Percentiles rank a stretch among this genome's conserved stretches.
These are phyloP conservation scores for Pseudocercospora fuligena DNA, from an alignment of 2,329 filamentous ascomycete species.

Conservation along the genomic window DNA sequence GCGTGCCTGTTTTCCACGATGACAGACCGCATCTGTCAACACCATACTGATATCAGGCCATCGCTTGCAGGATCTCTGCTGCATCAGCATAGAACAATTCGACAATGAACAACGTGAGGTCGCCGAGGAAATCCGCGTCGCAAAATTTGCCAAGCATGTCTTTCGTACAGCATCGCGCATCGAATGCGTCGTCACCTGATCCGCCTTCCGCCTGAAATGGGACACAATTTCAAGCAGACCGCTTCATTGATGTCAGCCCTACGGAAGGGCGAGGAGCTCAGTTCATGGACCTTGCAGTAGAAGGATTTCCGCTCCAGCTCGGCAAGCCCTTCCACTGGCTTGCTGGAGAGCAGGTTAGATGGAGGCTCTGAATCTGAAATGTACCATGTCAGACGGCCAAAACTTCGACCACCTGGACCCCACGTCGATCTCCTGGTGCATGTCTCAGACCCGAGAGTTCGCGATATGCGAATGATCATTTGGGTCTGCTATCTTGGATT, in stretches of 20 bases:
- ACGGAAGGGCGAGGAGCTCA: too few species aligned
- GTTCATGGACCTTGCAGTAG: too few species aligned
- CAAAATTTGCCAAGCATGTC: background rate
- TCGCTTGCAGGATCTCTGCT: background rate
- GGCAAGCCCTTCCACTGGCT: too few species aligned
- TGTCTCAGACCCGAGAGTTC: background rate
- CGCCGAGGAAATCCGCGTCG: background rate
- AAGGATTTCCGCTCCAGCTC: too few species aligned
- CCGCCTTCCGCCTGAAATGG: background rate
- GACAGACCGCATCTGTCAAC: background rate
- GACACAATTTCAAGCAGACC: too few species aligned
- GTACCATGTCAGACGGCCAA: background rate
- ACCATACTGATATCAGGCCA: background rate
- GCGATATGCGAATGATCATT: too few species aligned
- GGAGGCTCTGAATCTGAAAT: background rate
- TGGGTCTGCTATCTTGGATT: too few species aligned
- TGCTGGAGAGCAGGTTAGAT: too few species aligned
- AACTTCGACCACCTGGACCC: conserved; percentile 2
- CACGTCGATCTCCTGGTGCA: background rate
- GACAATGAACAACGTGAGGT: background rate
- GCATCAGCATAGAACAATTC: background rate
- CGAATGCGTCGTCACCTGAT: background rate
- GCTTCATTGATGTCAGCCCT: too few species aligned
- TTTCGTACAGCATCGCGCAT: background rate
- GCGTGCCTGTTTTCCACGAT: background rate